Conservation (phyloP, 2,329 filamentous ascomycete genomes). For the Cytospora mali region DNA sequence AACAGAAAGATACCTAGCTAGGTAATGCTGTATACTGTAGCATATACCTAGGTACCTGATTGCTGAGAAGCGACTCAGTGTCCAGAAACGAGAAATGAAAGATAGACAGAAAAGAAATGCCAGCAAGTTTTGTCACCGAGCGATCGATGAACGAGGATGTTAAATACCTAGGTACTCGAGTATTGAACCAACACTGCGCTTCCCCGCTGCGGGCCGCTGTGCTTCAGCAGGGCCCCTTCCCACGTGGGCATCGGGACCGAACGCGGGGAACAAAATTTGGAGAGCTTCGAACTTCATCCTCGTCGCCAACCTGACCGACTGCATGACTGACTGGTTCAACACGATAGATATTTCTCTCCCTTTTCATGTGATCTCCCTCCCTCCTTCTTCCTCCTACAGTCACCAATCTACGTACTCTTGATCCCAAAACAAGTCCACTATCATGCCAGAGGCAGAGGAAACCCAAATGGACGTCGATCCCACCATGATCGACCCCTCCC, state of each 20-base stretch:
- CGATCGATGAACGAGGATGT: no score
- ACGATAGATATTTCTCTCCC: not conserved
- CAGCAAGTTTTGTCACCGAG: no score
- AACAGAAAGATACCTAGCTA: no score
- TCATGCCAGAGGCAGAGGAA: not conserved
- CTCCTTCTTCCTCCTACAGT: not conserved
- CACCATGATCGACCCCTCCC: slow-evolving; percentile 23
- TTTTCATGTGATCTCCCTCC: not conserved
- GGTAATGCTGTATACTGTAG: no score
- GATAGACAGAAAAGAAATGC: no score
- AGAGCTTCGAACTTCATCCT: not conserved
- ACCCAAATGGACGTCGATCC: slow-evolving; percentile 23
- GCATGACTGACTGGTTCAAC: not conserved
- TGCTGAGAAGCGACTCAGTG: no score
- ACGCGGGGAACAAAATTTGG: slow-evolving; percentile 18
- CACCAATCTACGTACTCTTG: not conserved
- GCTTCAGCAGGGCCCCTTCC: not conserved
- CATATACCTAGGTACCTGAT: no score
- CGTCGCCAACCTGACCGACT: slow-evolving; percentile 8
- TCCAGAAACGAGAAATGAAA: no score
- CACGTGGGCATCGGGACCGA: slow-evolving; percentile 14
- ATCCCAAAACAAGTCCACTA: no score
- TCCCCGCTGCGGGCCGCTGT: no score
- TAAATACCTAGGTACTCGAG: no score
- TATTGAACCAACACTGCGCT: no score